Evolutionary conservation across 2,329 filamentous ascomycete genomes (phyloP), one percentile per base, ranked within the genome.

Genomic region (Drechslerella coelobrocha): DNA sequence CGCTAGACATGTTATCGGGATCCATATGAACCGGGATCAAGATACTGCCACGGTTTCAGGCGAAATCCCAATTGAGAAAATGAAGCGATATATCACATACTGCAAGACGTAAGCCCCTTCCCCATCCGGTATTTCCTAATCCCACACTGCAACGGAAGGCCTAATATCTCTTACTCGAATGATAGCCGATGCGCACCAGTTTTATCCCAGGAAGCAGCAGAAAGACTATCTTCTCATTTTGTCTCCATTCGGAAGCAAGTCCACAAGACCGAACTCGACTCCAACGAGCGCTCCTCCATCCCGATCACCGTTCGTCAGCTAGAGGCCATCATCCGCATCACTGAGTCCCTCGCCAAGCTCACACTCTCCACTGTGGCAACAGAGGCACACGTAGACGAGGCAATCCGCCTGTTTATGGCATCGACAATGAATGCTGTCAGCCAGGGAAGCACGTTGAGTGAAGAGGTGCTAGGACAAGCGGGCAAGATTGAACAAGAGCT

Each of bases 391-490:
- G 94, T 99, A 56, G 93, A 99, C 77, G 94, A 99, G 81, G 94
- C 94, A 1, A 99, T 99, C 76, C 89, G 94, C 0, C 85, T 99
- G 14, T 99, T 99, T 87, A 82, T 99, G 27, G 94, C 92, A 74
- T 92, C 89, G 2, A 99, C 94, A 63, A 97, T 99, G 94, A 93
- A 99, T 77, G 94, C 94, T 6, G 92, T 97, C 62, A 93, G 91
- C 68, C 91, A 96, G 76, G 93, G 92, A 69, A 88, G 89, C 74
- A 90, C 88, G 73, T 86, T 90, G 75, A 92, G 88, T 77, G 89
- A 91, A 73, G 93, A 97, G 80, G 82, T 97, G 61, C 93, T 95
- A 79, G 91, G 96, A 54, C 94, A 97, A 78, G 90, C 91, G 4
- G 84, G 84, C 74, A 91, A 91, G 75, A 86, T 97, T 3, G 94